Evolutionary conservation across 768 basidiomycete species (phyloP).

Genomic region (Russula foetens): DNA sequence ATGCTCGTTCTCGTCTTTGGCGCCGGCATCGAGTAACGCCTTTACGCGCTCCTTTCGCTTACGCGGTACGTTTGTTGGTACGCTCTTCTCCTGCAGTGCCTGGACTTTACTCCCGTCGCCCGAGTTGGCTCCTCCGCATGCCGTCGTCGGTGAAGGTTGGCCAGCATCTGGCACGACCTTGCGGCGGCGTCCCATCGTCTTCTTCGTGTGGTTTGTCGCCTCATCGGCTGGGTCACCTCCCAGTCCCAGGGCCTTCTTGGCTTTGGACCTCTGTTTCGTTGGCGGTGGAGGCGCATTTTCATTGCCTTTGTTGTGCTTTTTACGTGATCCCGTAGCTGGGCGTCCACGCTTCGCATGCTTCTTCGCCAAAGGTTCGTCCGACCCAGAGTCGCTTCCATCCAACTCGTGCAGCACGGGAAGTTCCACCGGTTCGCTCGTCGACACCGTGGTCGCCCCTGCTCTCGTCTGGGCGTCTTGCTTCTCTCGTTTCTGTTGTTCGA

Average conservation of each 20-base stretch:
- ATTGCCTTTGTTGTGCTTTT: background rate
- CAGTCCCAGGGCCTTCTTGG: background rate
- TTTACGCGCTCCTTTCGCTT: slow-evolving; percentile 3
- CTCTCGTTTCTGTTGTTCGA: background rate
- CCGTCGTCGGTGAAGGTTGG: background rate
- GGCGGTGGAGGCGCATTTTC: background rate
- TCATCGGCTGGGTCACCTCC: background rate
- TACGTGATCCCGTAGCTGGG: background rate
- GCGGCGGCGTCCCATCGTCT: no score
- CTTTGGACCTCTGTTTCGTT: background rate
- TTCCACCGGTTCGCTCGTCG: background rate
- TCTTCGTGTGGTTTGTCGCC: background rate
- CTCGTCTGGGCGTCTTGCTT: background rate
- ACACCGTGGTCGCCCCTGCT: no score
- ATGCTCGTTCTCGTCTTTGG: background rate
- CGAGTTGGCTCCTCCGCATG: background rate
- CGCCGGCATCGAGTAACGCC: background rate
- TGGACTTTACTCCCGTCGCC: background rate
- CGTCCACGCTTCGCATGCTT: background rate
- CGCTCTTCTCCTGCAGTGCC: background rate
- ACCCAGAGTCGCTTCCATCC: background rate
- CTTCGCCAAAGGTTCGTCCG: slow-evolving; percentile 2
- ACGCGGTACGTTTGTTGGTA: background rate
- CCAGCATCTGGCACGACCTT: background rate
- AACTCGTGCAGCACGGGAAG: background rate